Evolutionary conservation across 2,329 filamentous ascomycete species (phyloP).

Genomic region (Leptosphaerulina australis): DNA sequence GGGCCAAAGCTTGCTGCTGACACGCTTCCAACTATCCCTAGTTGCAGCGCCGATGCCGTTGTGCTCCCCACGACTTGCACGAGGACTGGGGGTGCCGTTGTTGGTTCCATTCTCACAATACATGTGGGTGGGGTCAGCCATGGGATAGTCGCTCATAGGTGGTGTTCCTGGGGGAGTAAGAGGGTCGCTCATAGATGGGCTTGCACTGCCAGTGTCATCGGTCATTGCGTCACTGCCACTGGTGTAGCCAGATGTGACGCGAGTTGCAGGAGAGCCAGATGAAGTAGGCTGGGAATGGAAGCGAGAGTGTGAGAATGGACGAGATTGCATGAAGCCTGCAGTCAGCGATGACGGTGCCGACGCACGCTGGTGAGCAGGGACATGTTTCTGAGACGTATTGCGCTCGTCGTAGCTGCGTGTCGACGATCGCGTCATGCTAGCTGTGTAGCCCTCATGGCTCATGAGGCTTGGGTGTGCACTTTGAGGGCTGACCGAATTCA

Average conservation of each 20-base stretch:
- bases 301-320: slow-evolving; percentile 45
- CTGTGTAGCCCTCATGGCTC: slow-evolving; percentile 51
- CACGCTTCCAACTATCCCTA: slow-evolving; percentile 49
- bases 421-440: slow-evolving; percentile 46
- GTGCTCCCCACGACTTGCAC: slow-evolving; percentile 47
- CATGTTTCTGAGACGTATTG: slow-evolving; percentile 36
- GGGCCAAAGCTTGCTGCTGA: slow-evolving; percentile 51
- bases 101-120: slow-evolving; percentile 43
- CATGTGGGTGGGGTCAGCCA: slow-evolving; percentile 45
- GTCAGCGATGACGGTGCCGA: slow-evolving; percentile 50
- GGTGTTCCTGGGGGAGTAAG: slow-evolving; percentile 81
- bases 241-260: slow-evolving; percentile 46
- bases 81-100: slow-evolving; percentile 47
- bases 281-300: slow-evolving; percentile 48
- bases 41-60: slow-evolving; percentile 45
- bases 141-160: slow-evolving; percentile 64
- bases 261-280: slow-evolving; percentile 36
- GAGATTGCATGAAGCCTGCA: slow-evolving; percentile 46
- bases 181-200: slow-evolving; percentile 60
- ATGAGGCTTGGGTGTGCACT: slow-evolving; percentile 50
- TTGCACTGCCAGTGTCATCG: slow-evolving; percentile 68
- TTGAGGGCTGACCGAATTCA: slow-evolving; percentile 68
- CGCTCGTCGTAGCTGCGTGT: slow-evolving; percentile 52
- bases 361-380: slow-evolving; percentile 44
- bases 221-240: slow-evolving; percentile 54